phyloP scores from a whole-genome alignment of 2,329 filamentous ascomycete genomes.

The Seiridium cupressi region DNA sequence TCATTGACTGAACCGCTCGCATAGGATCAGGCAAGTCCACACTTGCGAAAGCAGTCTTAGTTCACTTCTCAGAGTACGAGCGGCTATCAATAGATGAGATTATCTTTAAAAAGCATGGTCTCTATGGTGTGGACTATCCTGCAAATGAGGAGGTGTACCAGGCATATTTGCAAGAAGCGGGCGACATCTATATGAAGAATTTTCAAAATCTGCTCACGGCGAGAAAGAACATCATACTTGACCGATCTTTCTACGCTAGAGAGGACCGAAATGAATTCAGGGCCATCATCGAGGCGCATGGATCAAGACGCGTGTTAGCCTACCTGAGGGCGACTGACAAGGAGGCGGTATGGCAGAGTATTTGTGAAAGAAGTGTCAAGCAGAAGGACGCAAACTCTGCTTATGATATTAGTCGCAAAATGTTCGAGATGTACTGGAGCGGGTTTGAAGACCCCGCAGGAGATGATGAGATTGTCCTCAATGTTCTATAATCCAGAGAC shows the following conservation, averaged over 20 bases:
- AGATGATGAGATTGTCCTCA: slow-evolving; percentile 19
- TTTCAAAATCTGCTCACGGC: slow-evolving; percentile 12
- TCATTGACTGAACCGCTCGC: no score
- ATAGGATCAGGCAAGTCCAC: slow-evolving; percentile 28
- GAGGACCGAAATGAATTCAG: slow-evolving; percentile 29
- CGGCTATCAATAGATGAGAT: slow-evolving; percentile 24
- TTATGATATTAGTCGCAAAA: slow-evolving; percentile 16
- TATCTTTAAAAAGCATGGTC: slow-evolving; percentile 20
- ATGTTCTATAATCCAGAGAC: slow-evolving; percentile 11
- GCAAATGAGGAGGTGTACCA: slow-evolving; percentile 15
- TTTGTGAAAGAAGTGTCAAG: slow-evolving; percentile 21
- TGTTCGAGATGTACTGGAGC: slow-evolving; percentile 19
- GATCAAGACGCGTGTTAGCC: slow-evolving; percentile 25
- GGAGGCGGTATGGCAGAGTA: slow-evolving; percentile 27
- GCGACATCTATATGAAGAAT: not conserved
- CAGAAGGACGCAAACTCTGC: slow-evolving; percentile 27
- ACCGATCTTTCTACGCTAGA: slow-evolving; percentile 29
- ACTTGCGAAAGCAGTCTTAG: slow-evolving; percentile 22
- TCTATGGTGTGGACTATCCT: slow-evolving; percentile 26
- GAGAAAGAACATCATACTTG: slow-evolving; percentile 24
- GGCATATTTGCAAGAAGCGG: slow-evolving; percentile 19
- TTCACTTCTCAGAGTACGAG: slow-evolving; percentile 18
- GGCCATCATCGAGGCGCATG: slow-evolving; percentile 16
- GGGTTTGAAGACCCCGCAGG: slow-evolving; percentile 18
- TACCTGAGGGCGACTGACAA: slow-evolving; percentile 24